Base-by-base conservation (phyloP, 371 early-diverging fungal genomes). In the Scutellospora calospora region DNA sequence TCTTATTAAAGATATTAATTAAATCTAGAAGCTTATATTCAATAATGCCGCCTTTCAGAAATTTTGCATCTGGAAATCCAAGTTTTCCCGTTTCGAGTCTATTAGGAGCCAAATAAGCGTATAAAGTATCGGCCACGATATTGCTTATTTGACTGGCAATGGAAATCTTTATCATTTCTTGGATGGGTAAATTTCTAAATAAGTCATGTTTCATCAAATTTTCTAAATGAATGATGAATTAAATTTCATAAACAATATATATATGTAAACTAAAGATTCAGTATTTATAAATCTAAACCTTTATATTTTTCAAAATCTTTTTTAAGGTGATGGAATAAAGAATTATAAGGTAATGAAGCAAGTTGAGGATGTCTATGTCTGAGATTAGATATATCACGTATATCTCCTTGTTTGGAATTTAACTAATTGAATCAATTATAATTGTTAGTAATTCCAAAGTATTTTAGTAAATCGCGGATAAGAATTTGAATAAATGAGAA, bases 351-450 rank as follows among this genome's bases (percentile, higher is more conserved):
- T 84, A 95, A 85, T 16, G 93, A 92, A 14, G 90, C 88, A 55
- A 94, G 87, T 14, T 88, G 86, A 18, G 94, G 95, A 81, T 95
- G 94, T 27, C 95, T 86, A 74, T 89, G 90, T 82, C 93, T 95
- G 83, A 95, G 89, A 80, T 91, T 93, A 22, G 85, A 84, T 51
- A 89, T 86, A 83, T 95, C 95, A 55, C 88, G 88, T 73, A 95
- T 90, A 59, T 88, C 78, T 0, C 78, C 83, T 66, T 94, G 91
- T 83, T 94, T 93, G 68, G 90, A 91, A 80, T 85, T 90, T 75
- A 94, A 88, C 81, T 87, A 49, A 49, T 14, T 16, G 12, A 49
- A 49, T 49, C 49, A 16, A 49, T 49, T 49, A 49, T 49, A 49
- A 49, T 49, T 49, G 49, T 16, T 49, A 49, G 12, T 14, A 49